Evolutionary conservation across 768 basidiomycete genomes (phyloP).

Genomic region (Tricholoma hemisulphureum): DNA sequence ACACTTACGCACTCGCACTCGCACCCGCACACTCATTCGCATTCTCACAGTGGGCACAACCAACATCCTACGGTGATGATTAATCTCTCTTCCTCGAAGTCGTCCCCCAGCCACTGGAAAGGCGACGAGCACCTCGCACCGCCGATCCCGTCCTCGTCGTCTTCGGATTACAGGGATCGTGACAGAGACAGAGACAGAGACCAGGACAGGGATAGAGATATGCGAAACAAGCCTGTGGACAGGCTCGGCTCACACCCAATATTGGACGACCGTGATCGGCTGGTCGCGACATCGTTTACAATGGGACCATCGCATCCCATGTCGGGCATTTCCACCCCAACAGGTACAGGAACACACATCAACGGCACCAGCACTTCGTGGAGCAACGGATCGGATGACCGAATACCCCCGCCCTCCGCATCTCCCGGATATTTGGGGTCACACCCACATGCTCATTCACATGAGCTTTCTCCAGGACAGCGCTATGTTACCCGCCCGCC

Average conservation of each 20-base stretch:
- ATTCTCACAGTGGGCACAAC: conserved; percentile 34
- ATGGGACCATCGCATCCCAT: conserved; percentile 47
- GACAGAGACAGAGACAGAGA: conserved; percentile 18
- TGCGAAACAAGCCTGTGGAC: conserved; percentile 30
- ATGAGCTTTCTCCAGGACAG: conserved; percentile 37
- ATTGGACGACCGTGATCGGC: conserved; percentile 52
- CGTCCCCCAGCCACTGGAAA: conserved; percentile 39
- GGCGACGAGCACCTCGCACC: conserved; percentile 31
- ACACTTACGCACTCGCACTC: background rate
- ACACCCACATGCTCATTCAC: conserved; percentile 12
- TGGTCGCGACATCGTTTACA: conserved; percentile 52
- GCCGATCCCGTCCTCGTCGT: background rate
- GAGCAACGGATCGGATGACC: conserved; percentile 31
- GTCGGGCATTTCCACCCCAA: conserved; percentile 13
- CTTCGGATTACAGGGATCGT: conserved; percentile 27
- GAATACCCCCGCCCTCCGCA: conserved; percentile 30
- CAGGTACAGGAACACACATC: conserved; percentile 12
- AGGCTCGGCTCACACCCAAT: conserved; percentile 26
- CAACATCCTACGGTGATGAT: conserved; percentile 53
- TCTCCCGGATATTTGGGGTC: conserved; percentile 27
- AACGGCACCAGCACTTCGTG: conserved; percentile 36
- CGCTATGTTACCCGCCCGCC: conserved; percentile 22
- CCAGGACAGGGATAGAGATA: conserved; percentile 2
- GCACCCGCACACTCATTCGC: conserved; percentile 4
- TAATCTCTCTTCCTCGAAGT: conserved; percentile 42